Evolutionary conservation across 352 stramenopile genomes (phyloP), one percentile per base, ranked within the genome.

Genomic region (Phytopythium mirpurense): DNA sequence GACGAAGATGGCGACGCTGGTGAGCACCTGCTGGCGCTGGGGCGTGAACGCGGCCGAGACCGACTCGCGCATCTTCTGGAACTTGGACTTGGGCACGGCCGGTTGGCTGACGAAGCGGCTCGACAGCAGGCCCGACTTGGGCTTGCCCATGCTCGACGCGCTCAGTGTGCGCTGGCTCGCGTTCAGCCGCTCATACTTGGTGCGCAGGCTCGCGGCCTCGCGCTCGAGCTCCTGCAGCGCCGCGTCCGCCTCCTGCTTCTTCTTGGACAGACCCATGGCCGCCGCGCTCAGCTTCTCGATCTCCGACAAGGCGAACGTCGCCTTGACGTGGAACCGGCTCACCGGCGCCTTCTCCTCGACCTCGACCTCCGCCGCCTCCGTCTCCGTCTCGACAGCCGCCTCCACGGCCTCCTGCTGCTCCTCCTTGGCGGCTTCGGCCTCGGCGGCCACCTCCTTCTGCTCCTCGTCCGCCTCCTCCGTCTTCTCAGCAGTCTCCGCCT

Each of bases 151-250:
- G 55, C 69, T 70, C n/a, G 65, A 66, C 12, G 68, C 56, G 53
- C 50, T 74, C 54, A 86, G 60, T 69, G 77, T 75, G 56, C 79
- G 83, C 68, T 90, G 77, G 56, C 72, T 90, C 29, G 81, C 75
- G 60, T 82, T 89, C 55, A 94, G 57, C 15, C 83, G 83, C 53
- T 93, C 81, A 54, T 90, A 90, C 68, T 88, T 87, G 52, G 72
- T 88, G 42, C 83, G 83, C 48, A 90, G 69, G 41, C 74, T 88
- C 43, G 70, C 68, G 53, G 79, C 78, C 60, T 94, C 83, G 23
- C 78, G 80, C 57, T 94, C 83, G 46, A 91, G 60, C 49, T 79
- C 52, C 36, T 70, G 62, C 18, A 92, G 63, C 38, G 67, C 60
- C 11, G 79, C 72, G 55, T 91, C 83, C 21, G 77, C 74, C 48